Evolutionary conservation across 768 basidiomycete genomes (phyloP), one percentile per base, ranked within the genome.

Genomic region (Cystobasidium ongulense): DNA sequence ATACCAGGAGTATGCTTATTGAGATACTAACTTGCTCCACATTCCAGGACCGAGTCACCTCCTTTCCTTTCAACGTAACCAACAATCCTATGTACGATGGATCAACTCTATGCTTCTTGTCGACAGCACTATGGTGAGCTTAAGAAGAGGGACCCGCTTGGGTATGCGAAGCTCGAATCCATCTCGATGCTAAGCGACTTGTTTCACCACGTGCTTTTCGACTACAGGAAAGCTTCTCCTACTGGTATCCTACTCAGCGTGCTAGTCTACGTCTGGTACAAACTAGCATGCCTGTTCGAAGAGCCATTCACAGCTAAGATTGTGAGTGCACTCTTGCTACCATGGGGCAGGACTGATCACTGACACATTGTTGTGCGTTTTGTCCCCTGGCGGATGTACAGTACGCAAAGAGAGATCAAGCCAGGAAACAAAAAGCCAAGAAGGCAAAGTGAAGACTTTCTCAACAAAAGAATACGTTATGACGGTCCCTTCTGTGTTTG

Each of bases 41-140:
- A 25, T 3, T 17, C 53, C 75, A 76, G 77, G 66, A 74, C 23
- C 75, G 77, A 64, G 93, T 97, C n/a, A 89, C 92, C 78, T 89
- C 90, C 25, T 99, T 99, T 84, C 95, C 95, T 0, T 99, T 97
- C 85, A 95, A 95, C 80, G 85, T 96, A 59, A 84, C 94, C 50
- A 84, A 86, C 23, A 89, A 96, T 81, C 95, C 95, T 0, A 99
- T 99, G 95, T 98, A 99, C 80, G 90, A 92, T 57, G 95, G 95
- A 8, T 92, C 89, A 79, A 93, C 92, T 4, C 83, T 99, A 83
- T 90, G 88, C 80, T 97, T 97, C 82, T 82, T 86, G 41, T 94
- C 88, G 25, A 88, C 87, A 0, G 89, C 95, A 0, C 84, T 99
- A 38, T 95, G 92, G 92, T 92, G 74, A 78, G 88, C 80, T 39